Percentiles rank a stretch among this genome's conserved stretches.
phyloP scores from a whole-genome alignment of 225 moss, liverwort and hornwort species.

The Thuidium tamariscinum region DNA sequence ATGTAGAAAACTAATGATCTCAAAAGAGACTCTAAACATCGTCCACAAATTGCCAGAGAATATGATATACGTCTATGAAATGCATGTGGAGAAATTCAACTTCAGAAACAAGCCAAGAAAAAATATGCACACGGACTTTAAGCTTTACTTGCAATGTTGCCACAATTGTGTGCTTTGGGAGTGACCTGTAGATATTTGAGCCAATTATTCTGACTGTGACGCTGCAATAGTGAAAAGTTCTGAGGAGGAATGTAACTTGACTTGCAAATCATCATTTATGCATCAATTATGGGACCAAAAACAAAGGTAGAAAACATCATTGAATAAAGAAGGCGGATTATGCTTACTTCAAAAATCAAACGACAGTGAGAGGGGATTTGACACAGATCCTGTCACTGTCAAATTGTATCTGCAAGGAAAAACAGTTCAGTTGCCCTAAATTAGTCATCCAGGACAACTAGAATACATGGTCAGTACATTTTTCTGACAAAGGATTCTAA shows the following conservation, averaged over 20 bases:
- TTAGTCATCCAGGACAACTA: neutral
- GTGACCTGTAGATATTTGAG: slow-evolving; percentile 29
- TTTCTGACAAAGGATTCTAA: neutral
- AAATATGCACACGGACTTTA: neutral
- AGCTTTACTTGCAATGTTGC: slow-evolving; percentile 41
- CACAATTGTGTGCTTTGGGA: slow-evolving; percentile 54
- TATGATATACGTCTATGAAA: neutral
- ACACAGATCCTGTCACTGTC: slow-evolving; percentile 40
- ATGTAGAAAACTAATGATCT: neutral
- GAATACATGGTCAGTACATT: neutral
- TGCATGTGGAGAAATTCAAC: neutral
- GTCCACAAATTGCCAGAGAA: neutral
- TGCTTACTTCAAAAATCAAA: slow-evolving; percentile 42
- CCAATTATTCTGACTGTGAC: neutral
- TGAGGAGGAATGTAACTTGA: neutral
- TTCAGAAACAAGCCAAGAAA: neutral
- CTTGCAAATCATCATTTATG: neutral
- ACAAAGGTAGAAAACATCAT: neutral
- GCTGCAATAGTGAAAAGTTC: neutral
- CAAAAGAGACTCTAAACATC: neutral
- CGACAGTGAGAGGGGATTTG: slow-evolving; percentile 35
- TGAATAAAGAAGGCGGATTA: neutral
- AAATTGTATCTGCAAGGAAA: slow-evolving; percentile 45
- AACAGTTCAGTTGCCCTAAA: neutral
- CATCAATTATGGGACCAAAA: neutral